Base-by-base conservation (phyloP, 1,284 basidiomycete species). In the Puccinia novopanici region DNA sequence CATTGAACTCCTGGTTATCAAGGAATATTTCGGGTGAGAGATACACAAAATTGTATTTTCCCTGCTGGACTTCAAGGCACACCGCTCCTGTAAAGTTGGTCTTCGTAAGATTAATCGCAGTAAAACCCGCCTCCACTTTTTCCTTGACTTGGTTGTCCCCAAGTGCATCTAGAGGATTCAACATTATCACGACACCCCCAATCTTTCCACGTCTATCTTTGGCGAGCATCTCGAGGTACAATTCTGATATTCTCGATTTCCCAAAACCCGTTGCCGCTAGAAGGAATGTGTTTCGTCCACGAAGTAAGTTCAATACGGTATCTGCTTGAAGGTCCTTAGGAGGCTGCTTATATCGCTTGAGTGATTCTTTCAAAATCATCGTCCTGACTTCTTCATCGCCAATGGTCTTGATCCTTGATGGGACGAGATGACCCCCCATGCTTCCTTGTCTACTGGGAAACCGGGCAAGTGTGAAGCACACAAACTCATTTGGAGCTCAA, bases 11-110 rank as follows among this genome's bases (percentile, higher is more conserved):
- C 37, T 30, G 4, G 55, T 74, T 74, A 40, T 74, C 54, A 50
- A 74, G 54, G 24, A 59, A 74, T 27, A 73, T 59, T 40, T 71
- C 42, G 2, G 68, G 68, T 34, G 55, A 52, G 22, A 73, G 17
- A 19, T 55, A 73, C 30, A 73, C 37, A 59, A 74, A 74, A 10
- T 55, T 42, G 54, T 74, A 74, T 0, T 10, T 2, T 30, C 42
- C 45, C 10, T 63, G 10, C 57, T 75, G 15, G 34, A 61, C 48
- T n/a, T 75, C 17, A 12, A 19, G 17, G 17, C 40, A 59, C 19
- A 24, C 72, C 1, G 40, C 4, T 24, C n/a, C 3, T 30, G 54
- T 59, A 19, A 74, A 74, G 24, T 55, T 74, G 2, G 12, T 15
- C 34, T 75, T 57, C 1, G 73, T 75, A 1, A 61, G 17, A 40